Base-by-base conservation (phyloP, 768 basidiomycete genomes). In the Exidia glandulosa region DNA sequence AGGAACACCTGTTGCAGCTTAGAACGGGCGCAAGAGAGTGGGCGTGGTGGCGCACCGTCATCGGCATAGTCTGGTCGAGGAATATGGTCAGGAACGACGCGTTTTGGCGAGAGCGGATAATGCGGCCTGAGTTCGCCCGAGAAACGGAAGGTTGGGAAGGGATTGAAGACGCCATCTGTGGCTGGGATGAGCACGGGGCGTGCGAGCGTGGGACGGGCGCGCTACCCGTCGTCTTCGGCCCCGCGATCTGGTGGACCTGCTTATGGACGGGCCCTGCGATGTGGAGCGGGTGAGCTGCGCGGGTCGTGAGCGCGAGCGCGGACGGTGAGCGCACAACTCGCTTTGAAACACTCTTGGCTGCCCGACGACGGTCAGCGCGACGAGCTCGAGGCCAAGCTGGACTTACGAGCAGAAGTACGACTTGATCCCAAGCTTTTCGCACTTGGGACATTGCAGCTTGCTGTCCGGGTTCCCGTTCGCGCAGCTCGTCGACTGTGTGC, bases 51-150 rank as follows among this genome's bases (percentile, higher is more conserved):
- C 78, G 76, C 70, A 89, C 88, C 81, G 64, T 83, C 75, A 63
- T 82, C 77, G 23, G 88, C 90, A 74, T 97, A 96, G 67, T 98
- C 96, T 3, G 96, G 96, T 59, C 83, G 77, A 10, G 79, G 81
- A 65, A 99, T 96, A 67, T 92, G 85, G 30, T 79, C 81, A 9
- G 94, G 96, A 2, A 98, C 84, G 3, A 68, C 69, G 32, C 94
- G 84, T 64, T 76, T 86, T 3, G 85, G 75, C 31, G 90, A 88
- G 45, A 96, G 78, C n/a, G 94, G 94, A 73, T 97, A 96, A 36
- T 82, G 77, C 1, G 94, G 93, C 63, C 87, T 81, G 60, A 95
- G 59, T 1, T 82, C 64, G 32, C 94, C 94, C 19, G 93, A 88
- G 73, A 81, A 97, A n/a, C 72, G 66, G 72, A 81, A 91, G 66